phyloP scores from a whole-genome alignment of 108 stramenopile species.

The Cyclotella kingstonii region DNA sequence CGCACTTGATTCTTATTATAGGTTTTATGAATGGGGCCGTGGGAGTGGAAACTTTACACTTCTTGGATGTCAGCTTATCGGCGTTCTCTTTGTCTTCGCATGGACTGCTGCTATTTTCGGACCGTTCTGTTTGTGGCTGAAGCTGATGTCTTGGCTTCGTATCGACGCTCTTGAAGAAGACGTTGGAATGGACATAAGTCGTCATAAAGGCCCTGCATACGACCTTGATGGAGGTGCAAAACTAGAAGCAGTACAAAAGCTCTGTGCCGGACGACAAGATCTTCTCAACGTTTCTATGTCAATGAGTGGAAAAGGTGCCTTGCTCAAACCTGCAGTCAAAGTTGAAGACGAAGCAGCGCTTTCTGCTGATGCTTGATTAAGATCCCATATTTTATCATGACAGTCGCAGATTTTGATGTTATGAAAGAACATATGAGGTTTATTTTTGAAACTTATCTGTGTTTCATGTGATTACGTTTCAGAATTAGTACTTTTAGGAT shows the following conservation, averaged over 20 bases:
- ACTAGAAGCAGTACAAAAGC: conserved; percentile 61
- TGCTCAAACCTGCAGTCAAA: too few relatives aligned
- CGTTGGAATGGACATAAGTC: conserved; percentile 81
- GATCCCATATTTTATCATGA: too few relatives aligned
- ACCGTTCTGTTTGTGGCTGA: conserved; percentile 80
- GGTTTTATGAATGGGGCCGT: conserved; percentile 63
- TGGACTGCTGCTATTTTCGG: conserved; percentile 77
- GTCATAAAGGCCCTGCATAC: conserved; percentile 82
- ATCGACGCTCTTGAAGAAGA: conserved; percentile 83
- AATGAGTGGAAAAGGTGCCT: conserved; percentile 2
- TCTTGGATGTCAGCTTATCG: conserved; percentile 61
- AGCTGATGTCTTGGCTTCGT: conserved; percentile 72
- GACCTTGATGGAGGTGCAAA: conserved; percentile 56
- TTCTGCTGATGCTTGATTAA: too few relatives aligned
- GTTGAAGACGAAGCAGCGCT: too few relatives aligned
- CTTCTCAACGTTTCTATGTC: conserved; percentile 1
- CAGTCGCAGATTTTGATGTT: too few relatives aligned
- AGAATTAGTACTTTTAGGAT: too few relatives aligned
- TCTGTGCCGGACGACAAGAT: conserved; percentile 56
- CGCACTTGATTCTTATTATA: conserved; percentile 46
- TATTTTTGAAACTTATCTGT: too few relatives aligned
- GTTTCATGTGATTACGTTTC: too few relatives aligned
- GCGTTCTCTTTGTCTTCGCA: conserved; percentile 68
- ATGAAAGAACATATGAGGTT: too few relatives aligned
- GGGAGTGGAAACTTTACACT: conserved; percentile 66